phyloP scores from a whole-genome alignment of 2,329 filamentous ascomycete genomes.

The Penicillium sp. region DNA sequence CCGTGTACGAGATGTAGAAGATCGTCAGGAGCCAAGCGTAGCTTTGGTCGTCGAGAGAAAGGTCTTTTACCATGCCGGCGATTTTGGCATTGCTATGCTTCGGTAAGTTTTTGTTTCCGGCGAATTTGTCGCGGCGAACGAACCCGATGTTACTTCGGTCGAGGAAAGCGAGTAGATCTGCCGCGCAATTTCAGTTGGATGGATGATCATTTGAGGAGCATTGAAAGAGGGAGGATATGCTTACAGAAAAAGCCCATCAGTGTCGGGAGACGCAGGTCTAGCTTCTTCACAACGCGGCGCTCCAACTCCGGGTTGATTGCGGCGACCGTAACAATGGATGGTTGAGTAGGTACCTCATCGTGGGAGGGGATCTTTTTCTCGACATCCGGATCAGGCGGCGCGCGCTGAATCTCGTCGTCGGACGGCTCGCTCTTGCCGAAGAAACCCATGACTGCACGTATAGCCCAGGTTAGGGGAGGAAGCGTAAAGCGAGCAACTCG shows the following conservation, averaged over 20 bases:
- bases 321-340: conserved; percentile 8
- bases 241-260: conserved; percentile 42
- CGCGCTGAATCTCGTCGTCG: conserved; percentile 24
- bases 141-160: conserved; percentile 53
- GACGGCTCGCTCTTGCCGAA: conserved; percentile 16
- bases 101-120: conserved; percentile 6
- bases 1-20: conserved; percentile 53
- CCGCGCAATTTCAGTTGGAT: background rate
- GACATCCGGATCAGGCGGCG: conserved; percentile 20
- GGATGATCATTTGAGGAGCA: background rate
- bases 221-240: conserved; percentile 4
- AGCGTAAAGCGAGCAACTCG: background rate
- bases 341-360: conserved; percentile 23
- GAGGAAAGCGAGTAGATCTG: conserved; percentile 50
- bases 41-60: conserved; percentile 46
- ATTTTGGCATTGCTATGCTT: conserved; percentile 51
- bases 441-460: conserved; percentile 20
- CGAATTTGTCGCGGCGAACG: conserved; percentile 7
- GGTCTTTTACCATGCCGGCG: conserved; percentile 53
- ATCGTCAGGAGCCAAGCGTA: conserved; percentile 55
- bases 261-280: conserved; percentile 36
- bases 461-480: background rate
- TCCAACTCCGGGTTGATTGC: conserved; percentile 37
- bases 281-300: conserved; percentile 35
- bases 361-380: conserved; percentile 28